Evolutionary conservation across 768 basidiomycete genomes (phyloP).

Genomic region (Boletus subparvulus): DNA sequence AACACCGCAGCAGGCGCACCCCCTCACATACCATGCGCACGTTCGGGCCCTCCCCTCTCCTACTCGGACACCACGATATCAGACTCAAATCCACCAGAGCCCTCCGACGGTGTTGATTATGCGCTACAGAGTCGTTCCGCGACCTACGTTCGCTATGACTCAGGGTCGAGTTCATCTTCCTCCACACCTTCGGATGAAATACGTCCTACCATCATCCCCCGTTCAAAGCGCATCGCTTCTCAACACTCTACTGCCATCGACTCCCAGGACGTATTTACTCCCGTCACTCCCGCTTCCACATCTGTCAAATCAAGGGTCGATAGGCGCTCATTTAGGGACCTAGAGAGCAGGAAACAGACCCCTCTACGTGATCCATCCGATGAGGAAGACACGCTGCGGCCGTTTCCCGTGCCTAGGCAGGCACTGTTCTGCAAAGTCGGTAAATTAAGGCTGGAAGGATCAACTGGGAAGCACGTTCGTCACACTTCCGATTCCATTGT

Average conservation of each 20-base stretch:
- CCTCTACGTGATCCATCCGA: conserved; percentile 32
- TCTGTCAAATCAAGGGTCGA: conserved; percentile 22
- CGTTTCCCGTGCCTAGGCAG: conserved; percentile 24
- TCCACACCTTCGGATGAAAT: conserved; percentile 37
- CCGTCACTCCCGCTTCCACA: conserved; percentile 43
- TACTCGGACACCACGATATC: conserved; percentile 17
- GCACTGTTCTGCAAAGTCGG: conserved; percentile 19
- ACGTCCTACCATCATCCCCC: conserved; percentile 37
- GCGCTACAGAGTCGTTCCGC: conserved; percentile 2
- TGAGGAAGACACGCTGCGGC: conserved; percentile 25
- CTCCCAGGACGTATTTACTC: conserved; percentile 33
- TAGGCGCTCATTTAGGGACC: conserved; percentile 11
- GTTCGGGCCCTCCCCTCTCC: conserved; percentile 5
- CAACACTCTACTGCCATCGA: conserved; percentile 24
- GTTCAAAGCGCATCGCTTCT: conserved; percentile 38
- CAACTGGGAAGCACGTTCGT: conserved; percentile 16
- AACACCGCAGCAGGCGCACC: conserved; percentile 60
- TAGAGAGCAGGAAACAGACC: conserved; percentile 12
- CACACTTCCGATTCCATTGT: conserved; percentile 25
- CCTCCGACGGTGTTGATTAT: conserved; percentile 6
- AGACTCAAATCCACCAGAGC: conserved; percentile 1
- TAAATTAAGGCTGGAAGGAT: conserved; percentile 27
- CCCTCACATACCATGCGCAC: conserved; percentile 57
- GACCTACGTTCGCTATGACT: conserved; percentile 21
- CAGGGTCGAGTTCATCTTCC: conserved; percentile 37